Percentiles rank a stretch among this genome's conserved stretches.
Evolutionary conservation across 108 stramenopile genomes (phyloP).

Genomic region (Chaetoceros muelleri): DNA sequence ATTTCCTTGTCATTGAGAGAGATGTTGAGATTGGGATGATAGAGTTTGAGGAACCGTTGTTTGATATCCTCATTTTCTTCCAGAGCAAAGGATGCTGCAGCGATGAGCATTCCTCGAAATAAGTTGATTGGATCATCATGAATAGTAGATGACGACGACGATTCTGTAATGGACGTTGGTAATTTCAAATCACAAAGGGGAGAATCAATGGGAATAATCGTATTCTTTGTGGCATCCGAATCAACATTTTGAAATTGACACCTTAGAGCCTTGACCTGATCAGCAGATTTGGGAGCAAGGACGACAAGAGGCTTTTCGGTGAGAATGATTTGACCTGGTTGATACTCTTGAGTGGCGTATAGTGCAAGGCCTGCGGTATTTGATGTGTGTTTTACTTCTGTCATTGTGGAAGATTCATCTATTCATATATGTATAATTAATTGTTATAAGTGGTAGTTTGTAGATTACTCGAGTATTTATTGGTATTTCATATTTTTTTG

Average conservation of each 20-base stretch:
- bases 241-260: slow-evolving; percentile 7
- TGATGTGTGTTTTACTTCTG: slow-evolving; percentile 38
- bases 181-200: slow-evolving; percentile 15
- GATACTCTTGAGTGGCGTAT: slow-evolving; percentile 49
- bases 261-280: slow-evolving; percentile 3
- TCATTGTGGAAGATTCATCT: no score
- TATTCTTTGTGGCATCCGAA: slow-evolving; percentile 1
- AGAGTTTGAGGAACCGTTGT: slow-evolving; percentile 32
- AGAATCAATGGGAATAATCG: slow-evolving; percentile 6
- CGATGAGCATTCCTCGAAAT: slow-evolving; percentile 55
- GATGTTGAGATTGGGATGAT: slow-evolving; percentile 28
- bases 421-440: no score
- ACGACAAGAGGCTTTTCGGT: slow-evolving; percentile 39
- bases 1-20: slow-evolving; percentile 7
- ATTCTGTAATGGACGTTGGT: no score
- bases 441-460: no score
- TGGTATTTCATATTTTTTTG: no score
- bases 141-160: slow-evolving; percentile 9
- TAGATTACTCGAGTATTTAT: no score
- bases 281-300: slow-evolving; percentile 18
- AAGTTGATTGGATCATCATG: slow-evolving; percentile 14
- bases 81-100: slow-evolving; percentile 32
- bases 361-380: slow-evolving; percentile 26
- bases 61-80: slow-evolving; percentile 9
- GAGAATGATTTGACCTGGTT: slow-evolving; percentile 56